phyloP scores from a whole-genome alignment of 257 asterid species.

The Lycium ferocissimum region DNA sequence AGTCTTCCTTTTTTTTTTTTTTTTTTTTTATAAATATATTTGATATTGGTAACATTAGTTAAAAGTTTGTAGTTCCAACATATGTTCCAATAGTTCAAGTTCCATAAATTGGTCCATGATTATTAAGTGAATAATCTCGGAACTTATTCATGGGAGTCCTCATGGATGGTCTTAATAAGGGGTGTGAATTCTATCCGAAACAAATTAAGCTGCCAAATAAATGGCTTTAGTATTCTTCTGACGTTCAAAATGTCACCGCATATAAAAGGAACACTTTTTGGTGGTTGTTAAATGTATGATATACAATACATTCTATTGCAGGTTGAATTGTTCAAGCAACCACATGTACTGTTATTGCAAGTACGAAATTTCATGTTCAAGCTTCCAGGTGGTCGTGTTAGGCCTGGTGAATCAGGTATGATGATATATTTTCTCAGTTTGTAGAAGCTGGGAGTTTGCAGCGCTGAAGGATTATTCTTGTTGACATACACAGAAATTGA shows the following conservation, averaged over 20 bases:
- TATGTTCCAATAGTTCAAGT: slow-evolving; percentile 21
- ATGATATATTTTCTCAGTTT: slow-evolving; percentile 1
- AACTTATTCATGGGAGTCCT: not conserved
- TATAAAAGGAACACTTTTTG: not conserved
- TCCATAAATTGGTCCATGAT: slow-evolving; percentile 9
- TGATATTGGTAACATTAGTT: too few species aligned
- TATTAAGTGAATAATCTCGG: not conserved
- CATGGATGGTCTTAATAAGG: not conserved
- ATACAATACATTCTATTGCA: slow-evolving; percentile 37
- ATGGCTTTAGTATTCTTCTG: not conserved
- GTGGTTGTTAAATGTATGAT: not conserved
- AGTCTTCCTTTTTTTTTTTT: too few species aligned
- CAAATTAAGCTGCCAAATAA: not conserved
- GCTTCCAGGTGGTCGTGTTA: slow-evolving; percentile 90
- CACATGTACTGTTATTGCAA: slow-evolving; percentile 84
- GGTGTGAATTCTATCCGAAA: slow-evolving; percentile 1
- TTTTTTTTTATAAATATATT: too few species aligned
- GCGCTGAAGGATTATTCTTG: not conserved
- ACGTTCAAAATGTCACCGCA: not conserved
- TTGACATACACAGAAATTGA: slow-evolving; percentile 57
- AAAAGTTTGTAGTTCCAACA: not conserved
- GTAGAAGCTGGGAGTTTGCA: not conserved
- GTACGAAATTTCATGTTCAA: slow-evolving; percentile 62
- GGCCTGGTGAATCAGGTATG: slow-evolving; percentile 89
- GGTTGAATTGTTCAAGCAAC: slow-evolving; percentile 91